Percentiles rank a stretch among this genome's conserved stretches.
phyloP scores from a whole-genome alignment of 768 basidiomycete species.

The Russula olivacea region DNA sequence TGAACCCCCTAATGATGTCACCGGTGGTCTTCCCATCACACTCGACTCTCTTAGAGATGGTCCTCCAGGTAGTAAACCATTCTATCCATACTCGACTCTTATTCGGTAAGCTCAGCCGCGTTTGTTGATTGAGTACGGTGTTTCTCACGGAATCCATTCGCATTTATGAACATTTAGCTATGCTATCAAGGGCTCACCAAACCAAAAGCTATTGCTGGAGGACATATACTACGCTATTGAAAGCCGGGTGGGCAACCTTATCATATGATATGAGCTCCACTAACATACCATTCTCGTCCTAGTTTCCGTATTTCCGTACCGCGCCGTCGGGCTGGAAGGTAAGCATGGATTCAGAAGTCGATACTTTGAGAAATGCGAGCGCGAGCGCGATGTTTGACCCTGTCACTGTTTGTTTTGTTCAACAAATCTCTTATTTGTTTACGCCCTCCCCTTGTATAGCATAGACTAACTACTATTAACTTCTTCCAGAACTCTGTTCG shows the following conservation, averaged over 20 bases:
- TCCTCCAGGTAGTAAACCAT: constrained; percentile 83
- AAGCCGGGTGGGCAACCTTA: constrained; percentile 58
- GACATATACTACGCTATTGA: constrained; percentile 92
- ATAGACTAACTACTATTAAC: background rate
- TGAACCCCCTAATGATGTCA: constrained; percentile 70
- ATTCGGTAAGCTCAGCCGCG: constrained; percentile 57
- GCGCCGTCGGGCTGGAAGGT: constrained; percentile 93
- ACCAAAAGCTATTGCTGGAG: constrained; percentile 77
- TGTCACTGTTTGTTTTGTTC: constrained; percentile 47
- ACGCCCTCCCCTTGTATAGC: constrained; percentile 3
- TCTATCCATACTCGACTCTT: constrained; percentile 86
- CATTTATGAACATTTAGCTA: constrained; percentile 46
- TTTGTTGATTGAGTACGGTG: background rate
- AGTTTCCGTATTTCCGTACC: constrained; percentile 87
- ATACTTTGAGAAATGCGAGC: constrained; percentile 19
- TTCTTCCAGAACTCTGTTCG: constrained; percentile 74
- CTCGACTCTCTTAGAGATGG: constrained; percentile 83
- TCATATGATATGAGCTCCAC: constrained; percentile 15
- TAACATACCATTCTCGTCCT: constrained; percentile 24
- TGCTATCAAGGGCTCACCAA: constrained; percentile 87
- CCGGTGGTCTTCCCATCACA: constrained; percentile 79
- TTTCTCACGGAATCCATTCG: constrained; percentile 12
- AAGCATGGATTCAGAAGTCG: constrained; percentile 30
- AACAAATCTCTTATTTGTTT: constrained; percentile 30
- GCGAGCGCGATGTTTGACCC: constrained; percentile 54